Evolutionary conservation across 805 yeast species (phyloP), one percentile per base, ranked within the genome.

Genomic region (Zygotorulaspora florentina): DNA sequence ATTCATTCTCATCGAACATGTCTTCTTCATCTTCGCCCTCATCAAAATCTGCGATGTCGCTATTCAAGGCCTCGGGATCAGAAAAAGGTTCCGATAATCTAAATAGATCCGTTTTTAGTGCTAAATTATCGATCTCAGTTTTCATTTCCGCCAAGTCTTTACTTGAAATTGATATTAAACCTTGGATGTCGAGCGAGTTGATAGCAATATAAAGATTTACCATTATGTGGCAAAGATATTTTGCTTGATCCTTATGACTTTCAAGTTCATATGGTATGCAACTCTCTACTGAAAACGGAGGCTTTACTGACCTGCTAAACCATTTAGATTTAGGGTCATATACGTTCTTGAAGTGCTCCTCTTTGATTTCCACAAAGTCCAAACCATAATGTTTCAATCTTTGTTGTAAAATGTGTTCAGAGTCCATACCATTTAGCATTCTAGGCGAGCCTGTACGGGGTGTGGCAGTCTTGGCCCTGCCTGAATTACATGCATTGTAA

Each of bases 151-250:
- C 80, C 46, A 86, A 68, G 55, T 86, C 95, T 48, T 77, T 78
- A 9, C 86, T 80, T 9, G 85, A 77, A 10, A 86, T 77, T 2
- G 79, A 74, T 17, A 87, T 69, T 7, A 76, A 69, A 2, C 96
- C 91, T 56, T 80, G 83, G 12, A 88, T 69, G 61, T 88, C 96
- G 50, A 83, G 69, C 2, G 93, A 77, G 46, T 78, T 74, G 39
- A 87, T 75, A 8, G 96, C 88, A 45, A 87, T 79, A 62, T 86
- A 86, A 15, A 93, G 64, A 63, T 87, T 88, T 2, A 84, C 76
- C 27, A 90, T 74, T n/a, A 91, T 85, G 58, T 85, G 93, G 36
- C 86, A 75, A 33, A 91, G 69, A 55, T 88, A 89, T 43, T 73
- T 75, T 13, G 87, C 84, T 47, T 81, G 85, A 46, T 85, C 95